These are phyloP conservation scores for Amphichorda felina DNA, from an alignment of 2,329 filamentous ascomycete species.

Conservation along the genomic window DNA sequence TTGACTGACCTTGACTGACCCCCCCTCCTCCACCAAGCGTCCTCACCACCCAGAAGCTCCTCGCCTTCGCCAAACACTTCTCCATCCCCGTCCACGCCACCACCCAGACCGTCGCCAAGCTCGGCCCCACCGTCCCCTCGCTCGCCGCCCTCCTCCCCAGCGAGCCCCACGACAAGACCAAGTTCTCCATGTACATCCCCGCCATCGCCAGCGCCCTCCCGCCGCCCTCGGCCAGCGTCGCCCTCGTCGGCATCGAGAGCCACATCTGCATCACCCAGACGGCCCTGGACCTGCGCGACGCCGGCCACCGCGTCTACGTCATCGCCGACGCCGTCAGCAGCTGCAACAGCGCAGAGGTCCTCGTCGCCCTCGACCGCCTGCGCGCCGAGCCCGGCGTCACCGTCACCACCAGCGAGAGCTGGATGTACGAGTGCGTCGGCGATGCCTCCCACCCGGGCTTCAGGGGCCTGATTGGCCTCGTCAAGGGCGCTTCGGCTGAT, in stretches of 20 bases:
- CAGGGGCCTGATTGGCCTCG: slow-evolving; percentile 57
- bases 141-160: slow-evolving; percentile 46
- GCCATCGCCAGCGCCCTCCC: slow-evolving; percentile 30
- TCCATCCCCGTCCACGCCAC: slow-evolving; percentile 73
- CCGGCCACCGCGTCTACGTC: slow-evolving; percentile 74
- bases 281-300: slow-evolving; percentile 63
- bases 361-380: slow-evolving; percentile 65
- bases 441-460: slow-evolving; percentile 68
- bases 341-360: slow-evolving; percentile 72
- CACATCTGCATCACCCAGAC: slow-evolving; percentile 96
- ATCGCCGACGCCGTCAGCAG: slow-evolving; percentile 84
- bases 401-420: slow-evolving; percentile 81
- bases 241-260: slow-evolving; percentile 81
- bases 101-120: slow-evolving; percentile 68
- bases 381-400: slow-evolving; percentile 57
- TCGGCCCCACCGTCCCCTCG: slow-evolving; percentile 70
- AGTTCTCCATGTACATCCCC: slow-evolving; percentile 79
- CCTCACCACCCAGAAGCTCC: slow-evolving; percentile 55
- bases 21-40: slow-evolving; percentile 34
- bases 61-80: slow-evolving; percentile 51
- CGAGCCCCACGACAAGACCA: slow-evolving; percentile 66
- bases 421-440: slow-evolving; percentile 80
- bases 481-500: slow-evolving; percentile 63
- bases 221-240: slow-evolving; percentile 41
- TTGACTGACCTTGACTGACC: slow-evolving; percentile 1